Conservation (phyloP, 768 basidiomycete species). For the Boletus vinaceobasis region DNA sequence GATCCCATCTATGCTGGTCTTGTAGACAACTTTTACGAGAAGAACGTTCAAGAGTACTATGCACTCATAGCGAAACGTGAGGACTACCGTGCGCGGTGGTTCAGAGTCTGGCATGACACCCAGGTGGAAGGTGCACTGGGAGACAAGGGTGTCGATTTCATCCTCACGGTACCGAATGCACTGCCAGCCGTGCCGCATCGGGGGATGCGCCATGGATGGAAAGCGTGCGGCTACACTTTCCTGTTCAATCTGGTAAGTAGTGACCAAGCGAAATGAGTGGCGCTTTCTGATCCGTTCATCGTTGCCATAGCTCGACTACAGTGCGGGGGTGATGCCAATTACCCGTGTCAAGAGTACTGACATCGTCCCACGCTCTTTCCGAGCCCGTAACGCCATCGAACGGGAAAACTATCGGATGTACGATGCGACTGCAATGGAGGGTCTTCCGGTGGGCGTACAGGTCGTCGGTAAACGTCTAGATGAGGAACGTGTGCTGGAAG, state of each 20-base stretch:
- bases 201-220: conserved; percentile 50
- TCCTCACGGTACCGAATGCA: conserved; percentile 60
- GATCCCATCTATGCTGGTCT: conserved; percentile 54
- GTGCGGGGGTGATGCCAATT: conserved; percentile 45
- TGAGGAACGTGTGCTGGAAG: conserved; percentile 47
- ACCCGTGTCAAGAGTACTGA: conserved; percentile 38
- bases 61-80: conserved; percentile 45
- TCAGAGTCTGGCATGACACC: conserved; percentile 30
- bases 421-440: conserved; percentile 40
- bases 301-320: conserved; percentile 39
- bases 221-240: conserved; percentile 61
- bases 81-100: conserved; percentile 40
- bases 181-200: conserved; percentile 57
- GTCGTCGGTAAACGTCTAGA: conserved; percentile 41
- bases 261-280: background rate
- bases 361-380: conserved; percentile 21
- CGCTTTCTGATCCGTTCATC: background rate
- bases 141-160: conserved; percentile 55
- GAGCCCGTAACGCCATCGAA: conserved; percentile 36
- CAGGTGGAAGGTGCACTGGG: conserved; percentile 22
- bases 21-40: conserved; percentile 46
- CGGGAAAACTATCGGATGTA: conserved; percentile 41
- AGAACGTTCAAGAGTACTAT: conserved; percentile 50
- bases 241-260: conserved; percentile 60
- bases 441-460: conserved; percentile 44